phyloP scores from a whole-genome alignment of 805 yeast genomes.

The Nakazawaea peltata region DNA sequence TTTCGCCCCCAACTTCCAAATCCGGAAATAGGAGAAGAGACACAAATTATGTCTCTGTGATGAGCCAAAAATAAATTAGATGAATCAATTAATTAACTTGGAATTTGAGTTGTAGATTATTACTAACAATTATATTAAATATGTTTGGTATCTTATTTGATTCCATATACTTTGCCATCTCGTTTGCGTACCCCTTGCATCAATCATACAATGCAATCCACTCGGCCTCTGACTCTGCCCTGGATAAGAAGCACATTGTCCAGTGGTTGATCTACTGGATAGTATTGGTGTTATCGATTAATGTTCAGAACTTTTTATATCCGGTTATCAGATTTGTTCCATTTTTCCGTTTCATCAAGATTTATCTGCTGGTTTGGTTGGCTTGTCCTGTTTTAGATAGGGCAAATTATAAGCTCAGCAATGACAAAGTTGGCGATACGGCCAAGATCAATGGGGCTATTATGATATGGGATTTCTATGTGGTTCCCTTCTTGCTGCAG shows the following conservation, averaged over 20 bases:
- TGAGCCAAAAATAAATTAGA: too few relatives aligned
- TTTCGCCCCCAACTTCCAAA: too few relatives aligned
- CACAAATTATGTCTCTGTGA: too few relatives aligned
- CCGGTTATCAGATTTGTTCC: constrained; percentile 42
- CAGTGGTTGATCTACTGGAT: constrained; percentile 61
- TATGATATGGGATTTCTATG: constrained; percentile 25
- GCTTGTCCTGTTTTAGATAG: constrained; percentile 22
- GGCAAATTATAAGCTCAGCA: constrained; percentile 9
- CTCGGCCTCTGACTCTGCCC: constrained; percentile 15
- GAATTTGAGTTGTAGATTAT: too few relatives aligned
- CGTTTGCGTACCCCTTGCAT: constrained; percentile 29
- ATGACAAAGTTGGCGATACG: not conserved
- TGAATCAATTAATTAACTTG: not conserved
- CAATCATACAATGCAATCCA: constrained; percentile 20
- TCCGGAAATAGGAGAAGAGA: too few relatives aligned
- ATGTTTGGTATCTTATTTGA: constrained; percentile 25
- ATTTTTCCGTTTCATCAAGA: constrained; percentile 38
- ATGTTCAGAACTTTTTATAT: constrained; percentile 14
- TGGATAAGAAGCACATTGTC: too few relatives aligned
- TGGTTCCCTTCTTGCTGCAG: constrained; percentile 28
- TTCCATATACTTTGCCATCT: constrained; percentile 28
- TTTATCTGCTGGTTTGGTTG: constrained; percentile 46
- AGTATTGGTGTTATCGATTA: constrained; percentile 35
- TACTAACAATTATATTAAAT: too few relatives aligned
- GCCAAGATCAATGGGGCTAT: constrained; percentile 27